Conservation (phyloP, 2,329 filamentous ascomycete genomes). For the Elsinoe batatas region DNA sequence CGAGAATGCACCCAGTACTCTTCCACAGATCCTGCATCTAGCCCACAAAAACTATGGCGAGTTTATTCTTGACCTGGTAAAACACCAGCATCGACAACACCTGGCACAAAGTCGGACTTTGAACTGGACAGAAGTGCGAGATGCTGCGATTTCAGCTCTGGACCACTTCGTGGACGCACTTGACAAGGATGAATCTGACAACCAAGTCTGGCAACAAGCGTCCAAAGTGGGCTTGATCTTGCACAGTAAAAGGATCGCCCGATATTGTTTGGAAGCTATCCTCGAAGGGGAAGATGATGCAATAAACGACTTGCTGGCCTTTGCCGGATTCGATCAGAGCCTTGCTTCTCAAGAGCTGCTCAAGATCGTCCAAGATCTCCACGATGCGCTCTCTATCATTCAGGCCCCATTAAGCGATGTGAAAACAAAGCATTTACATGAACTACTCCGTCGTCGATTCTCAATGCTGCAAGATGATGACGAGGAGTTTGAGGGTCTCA, state of each 20-base stretch:
- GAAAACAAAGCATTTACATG: slow-evolving; percentile 42
- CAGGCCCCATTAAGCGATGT: slow-evolving; percentile 42
- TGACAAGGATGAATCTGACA: slow-evolving; percentile 54
- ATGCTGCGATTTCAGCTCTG: slow-evolving; percentile 36
- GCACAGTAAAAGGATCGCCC: slow-evolving; percentile 47
- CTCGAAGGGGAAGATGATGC: slow-evolving; percentile 52
- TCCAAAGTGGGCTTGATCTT: slow-evolving; percentile 37
- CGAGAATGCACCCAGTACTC: slow-evolving; percentile 66
- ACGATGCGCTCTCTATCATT: slow-evolving; percentile 46
- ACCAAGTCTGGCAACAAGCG: slow-evolving; percentile 54
- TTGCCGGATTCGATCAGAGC: slow-evolving; percentile 49
- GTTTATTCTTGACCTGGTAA: slow-evolving; percentile 70
- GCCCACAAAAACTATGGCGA: slow-evolving; percentile 94
- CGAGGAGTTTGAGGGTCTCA: not conserved
- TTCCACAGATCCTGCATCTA: slow-evolving; percentile 83
- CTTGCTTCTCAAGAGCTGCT: slow-evolving; percentile 44
- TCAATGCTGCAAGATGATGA: not conserved
- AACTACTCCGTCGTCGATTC: slow-evolving; percentile 28
- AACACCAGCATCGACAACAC: slow-evolving; percentile 26
- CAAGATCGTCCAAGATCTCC: slow-evolving; percentile 39
- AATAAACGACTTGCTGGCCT: slow-evolving; percentile 42
- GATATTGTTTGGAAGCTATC: slow-evolving; percentile 55
- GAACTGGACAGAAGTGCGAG: slow-evolving; percentile 19
- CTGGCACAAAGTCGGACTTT: slow-evolving; percentile 20
- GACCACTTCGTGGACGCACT: slow-evolving; percentile 51